These are phyloP conservation scores for Monosporozyma siamensis DNA, from an alignment of 805 yeast species.

Conservation along the genomic window DNA sequence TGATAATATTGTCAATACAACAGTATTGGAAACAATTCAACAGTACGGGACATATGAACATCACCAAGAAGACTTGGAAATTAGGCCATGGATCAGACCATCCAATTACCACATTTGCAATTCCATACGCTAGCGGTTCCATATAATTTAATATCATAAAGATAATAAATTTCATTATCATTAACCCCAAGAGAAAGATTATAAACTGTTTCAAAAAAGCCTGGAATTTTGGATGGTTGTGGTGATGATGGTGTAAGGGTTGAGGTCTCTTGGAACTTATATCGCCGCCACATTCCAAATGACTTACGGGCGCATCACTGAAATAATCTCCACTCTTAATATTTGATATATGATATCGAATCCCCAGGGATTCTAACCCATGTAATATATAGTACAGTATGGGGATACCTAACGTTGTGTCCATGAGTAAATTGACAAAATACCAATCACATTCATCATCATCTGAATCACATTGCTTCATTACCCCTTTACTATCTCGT, in stretches of 20 bases:
- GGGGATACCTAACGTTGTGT: slow-evolving; percentile 90
- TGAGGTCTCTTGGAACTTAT: too few relatives aligned
- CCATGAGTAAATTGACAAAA: slow-evolving; percentile 77
- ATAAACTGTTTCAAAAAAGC: slow-evolving; percentile 65
- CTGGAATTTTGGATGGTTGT: slow-evolving; percentile 52
- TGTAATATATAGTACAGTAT: slow-evolving; percentile 54
- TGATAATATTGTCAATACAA: slow-evolving; percentile 65
- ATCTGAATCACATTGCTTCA: slow-evolving; percentile 28
- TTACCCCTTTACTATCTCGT: slow-evolving; percentile 14
- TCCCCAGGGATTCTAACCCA: slow-evolving; percentile 38
- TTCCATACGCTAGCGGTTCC: slow-evolving; percentile 61
- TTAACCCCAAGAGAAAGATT: slow-evolving; percentile 56
- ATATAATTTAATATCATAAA: slow-evolving; percentile 51
- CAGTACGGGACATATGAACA: slow-evolving; percentile 69
- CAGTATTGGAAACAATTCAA: slow-evolving; percentile 68
- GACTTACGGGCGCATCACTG: not conserved
- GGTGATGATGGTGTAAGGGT: too few relatives aligned
- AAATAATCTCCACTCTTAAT: slow-evolving; percentile 40
- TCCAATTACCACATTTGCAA: slow-evolving; percentile 67
- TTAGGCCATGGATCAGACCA: slow-evolving; percentile 78
- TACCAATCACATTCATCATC: slow-evolving; percentile 91
- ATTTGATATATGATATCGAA: slow-evolving; percentile 28
- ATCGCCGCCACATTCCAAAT: slow-evolving; percentile 73
- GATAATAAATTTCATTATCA: slow-evolving; percentile 52
- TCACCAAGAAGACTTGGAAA: slow-evolving; percentile 77